Evolutionary conservation across 2,329 filamentous ascomycete genomes (phyloP).

Genomic region (Pseudogymnoascus sp.): DNA sequence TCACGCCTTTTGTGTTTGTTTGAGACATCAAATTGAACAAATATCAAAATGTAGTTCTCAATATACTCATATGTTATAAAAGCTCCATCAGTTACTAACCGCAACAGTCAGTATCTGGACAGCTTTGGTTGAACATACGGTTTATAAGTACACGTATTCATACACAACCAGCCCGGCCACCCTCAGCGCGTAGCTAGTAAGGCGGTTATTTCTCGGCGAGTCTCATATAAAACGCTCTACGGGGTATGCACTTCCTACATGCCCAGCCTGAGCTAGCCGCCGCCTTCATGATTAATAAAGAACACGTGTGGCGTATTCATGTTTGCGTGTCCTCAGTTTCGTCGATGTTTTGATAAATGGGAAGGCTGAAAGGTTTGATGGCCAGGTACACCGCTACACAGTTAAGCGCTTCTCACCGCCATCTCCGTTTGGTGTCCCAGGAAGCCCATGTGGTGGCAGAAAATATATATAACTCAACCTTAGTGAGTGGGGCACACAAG

Average conservation of each 20-base stretch:
- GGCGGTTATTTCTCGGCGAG: background rate
- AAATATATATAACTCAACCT: background rate
- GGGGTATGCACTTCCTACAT: background rate
- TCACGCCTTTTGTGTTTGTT: background rate
- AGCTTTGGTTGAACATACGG: background rate
- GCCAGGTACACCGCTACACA: background rate
- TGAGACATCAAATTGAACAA: background rate
- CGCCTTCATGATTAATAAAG: background rate
- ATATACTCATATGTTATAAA: background rate
- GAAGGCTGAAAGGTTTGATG: slow-evolving; percentile 1
- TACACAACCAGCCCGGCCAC: background rate
- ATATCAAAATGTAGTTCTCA: too few relatives aligned
- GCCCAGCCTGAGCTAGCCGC: background rate
- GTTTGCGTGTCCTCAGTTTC: background rate
- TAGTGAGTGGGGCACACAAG: slow-evolving; percentile 1
- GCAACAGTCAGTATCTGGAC: background rate
- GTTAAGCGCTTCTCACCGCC: background rate
- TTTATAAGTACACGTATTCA: background rate
- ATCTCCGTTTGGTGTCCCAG: background rate
- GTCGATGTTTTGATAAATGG: slow-evolving; percentile 1
- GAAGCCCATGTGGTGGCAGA: background rate
- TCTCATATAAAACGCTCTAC: background rate
- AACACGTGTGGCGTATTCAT: background rate
- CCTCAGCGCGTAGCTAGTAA: background rate
- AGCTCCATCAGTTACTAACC: background rate